phyloP scores from a whole-genome alignment of 306 rosid genomes.

The Prinsepia uniflora region DNA sequence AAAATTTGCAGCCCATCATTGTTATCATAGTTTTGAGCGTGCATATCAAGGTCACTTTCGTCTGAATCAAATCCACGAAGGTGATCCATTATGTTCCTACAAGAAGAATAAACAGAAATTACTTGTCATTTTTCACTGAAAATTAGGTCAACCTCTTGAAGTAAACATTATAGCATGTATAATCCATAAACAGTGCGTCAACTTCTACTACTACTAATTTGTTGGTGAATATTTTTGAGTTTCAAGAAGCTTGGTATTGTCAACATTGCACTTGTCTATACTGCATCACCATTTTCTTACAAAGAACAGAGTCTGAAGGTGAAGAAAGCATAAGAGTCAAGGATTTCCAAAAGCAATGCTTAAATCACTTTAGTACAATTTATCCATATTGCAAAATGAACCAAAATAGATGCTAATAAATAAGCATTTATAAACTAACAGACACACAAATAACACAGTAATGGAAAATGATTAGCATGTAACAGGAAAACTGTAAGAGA shows the following conservation, averaged over 20 bases:
- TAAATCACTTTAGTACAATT: not conserved
- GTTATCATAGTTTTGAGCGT: constrained; percentile 38
- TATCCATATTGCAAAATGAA: not conserved
- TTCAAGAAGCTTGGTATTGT: not conserved
- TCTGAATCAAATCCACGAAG: constrained; percentile 49
- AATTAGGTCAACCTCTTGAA: constrained; percentile 1
- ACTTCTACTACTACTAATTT: not conserved
- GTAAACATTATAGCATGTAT: not conserved
- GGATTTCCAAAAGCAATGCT: not conserved
- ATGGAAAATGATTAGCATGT: not conserved
- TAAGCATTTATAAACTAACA: not conserved
- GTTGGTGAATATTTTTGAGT: not conserved
- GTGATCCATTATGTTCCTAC: constrained; percentile 41
- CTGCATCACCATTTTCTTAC: not conserved
- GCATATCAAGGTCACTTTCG: constrained; percentile 51
- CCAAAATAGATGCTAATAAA: not conserved
- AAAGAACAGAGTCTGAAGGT: not conserved
- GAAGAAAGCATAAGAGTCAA: not conserved
- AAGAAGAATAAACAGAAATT: constrained; percentile 14
- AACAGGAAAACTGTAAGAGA: not conserved
- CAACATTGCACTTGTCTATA: not conserved
- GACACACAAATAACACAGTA: not conserved
- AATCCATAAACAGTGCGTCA: not conserved
- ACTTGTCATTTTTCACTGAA: constrained; percentile 6
- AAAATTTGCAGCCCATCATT: constrained; percentile 30